Base-by-base conservation (phyloP, 1,284 basidiomycete species). In the Moesziomyces aphidis region DNA sequence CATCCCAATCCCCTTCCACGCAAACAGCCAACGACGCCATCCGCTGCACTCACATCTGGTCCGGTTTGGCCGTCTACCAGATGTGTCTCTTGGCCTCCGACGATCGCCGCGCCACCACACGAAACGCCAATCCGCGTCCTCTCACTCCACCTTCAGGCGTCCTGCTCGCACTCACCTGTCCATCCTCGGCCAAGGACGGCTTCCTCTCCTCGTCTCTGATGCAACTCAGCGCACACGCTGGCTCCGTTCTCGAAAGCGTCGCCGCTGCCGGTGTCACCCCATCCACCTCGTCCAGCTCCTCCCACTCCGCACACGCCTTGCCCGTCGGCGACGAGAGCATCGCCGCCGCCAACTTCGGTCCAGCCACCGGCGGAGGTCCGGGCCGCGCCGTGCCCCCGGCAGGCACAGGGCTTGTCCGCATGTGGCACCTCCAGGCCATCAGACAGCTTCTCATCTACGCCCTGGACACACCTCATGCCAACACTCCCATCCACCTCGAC, bases 401-500 rank as follows among this genome's bases (percentile, higher is more conserved):
- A 7, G 71, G 73, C 10, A 64, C 53, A 5, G 78, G 78, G 7
- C 46, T 55, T 5, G 74, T 80, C 1, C 42, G 73, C 9, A 80
- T 80, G 78, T 80, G 78, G 78, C 76, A 75, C 49, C 55, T 80
- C 26, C 71, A 80, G 48, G 71, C 67, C 9, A 59, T 80, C 23
- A 53, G 67, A 4, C 69, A 76, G 53, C 52, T 79, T n/a, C 55
- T 77, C 0, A 22, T 62, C 13, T 77, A 72, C 22, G 76, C 74
- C 4, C 58, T 80, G 24, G 78, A 80, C 48, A 54, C 55, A 49
- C 28, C 57, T 19, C 55, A 68, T n/a, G 65, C 65, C 13, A 59
- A 62, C 36, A n/a, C 58, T 13, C 76, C 76, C 1, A 61, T 78
- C 28, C 50, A 78, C 47, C 61, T 78, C 21, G 48, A 63, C 7